Evolutionary conservation across 176 grass and related monocot species (phyloP).

Genomic region (Cenchrus fungigraminus): DNA sequence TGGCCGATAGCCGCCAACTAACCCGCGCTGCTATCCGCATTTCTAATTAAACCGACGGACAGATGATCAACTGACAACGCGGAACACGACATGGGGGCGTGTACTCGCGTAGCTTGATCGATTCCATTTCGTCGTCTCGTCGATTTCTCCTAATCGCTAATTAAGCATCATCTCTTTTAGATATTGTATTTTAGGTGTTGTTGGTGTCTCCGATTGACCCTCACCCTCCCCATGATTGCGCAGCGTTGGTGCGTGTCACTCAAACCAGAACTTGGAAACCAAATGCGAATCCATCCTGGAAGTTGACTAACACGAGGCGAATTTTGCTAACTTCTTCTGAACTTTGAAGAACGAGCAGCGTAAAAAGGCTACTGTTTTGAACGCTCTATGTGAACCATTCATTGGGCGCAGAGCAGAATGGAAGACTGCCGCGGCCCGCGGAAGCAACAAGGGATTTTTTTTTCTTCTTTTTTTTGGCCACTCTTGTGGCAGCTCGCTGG

Average conservation of each 20-base stretch:
- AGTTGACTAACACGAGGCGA: too few relatives aligned
- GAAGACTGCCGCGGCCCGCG: not conserved
- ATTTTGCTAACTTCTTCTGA: not conserved
- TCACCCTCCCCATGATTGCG: constrained; percentile 38
- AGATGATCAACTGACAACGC: not conserved
- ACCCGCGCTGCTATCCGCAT: too few relatives aligned
- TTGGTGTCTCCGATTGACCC: too few relatives aligned
- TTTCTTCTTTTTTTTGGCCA: constrained; percentile 17
- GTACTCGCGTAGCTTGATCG: constrained; percentile 2
- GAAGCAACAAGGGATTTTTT: not conserved
- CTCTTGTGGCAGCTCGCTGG: not conserved
- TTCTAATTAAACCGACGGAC: too few relatives aligned
- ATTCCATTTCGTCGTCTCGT: not conserved
- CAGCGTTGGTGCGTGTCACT: constrained; percentile 22
- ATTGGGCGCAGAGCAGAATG: not conserved
- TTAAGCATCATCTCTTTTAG: not conserved
- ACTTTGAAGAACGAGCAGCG: not conserved
- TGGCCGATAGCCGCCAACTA: too few relatives aligned
- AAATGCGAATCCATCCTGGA: too few relatives aligned
- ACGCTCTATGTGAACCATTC: constrained; percentile 8
- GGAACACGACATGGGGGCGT: constrained; percentile 27
- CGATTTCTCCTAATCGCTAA: too few relatives aligned
- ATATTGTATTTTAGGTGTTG: not conserved
- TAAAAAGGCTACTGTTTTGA: constrained; percentile 1
- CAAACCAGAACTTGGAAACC: not conserved